phyloP scores from a whole-genome alignment of 352 stramenopile species.

The Phytopythium aichiense region DNA sequence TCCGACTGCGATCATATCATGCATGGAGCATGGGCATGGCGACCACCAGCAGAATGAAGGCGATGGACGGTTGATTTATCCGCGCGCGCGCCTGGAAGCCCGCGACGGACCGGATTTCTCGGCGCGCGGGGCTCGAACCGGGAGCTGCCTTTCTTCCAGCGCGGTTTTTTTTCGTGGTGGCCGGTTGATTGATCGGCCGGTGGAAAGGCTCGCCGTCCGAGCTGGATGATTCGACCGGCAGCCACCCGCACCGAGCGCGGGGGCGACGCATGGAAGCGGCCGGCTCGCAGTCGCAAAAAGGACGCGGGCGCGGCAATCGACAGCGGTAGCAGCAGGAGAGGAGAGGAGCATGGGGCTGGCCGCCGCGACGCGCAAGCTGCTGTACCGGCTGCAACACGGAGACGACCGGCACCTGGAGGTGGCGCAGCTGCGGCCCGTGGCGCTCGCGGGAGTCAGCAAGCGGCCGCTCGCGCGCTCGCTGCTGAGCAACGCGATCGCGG shows the following conservation, averaged over 20 bases:
- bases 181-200: neutral
- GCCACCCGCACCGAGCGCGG: too few species aligned
- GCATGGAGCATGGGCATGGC: too few species aligned
- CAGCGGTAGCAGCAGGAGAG: too few species aligned
- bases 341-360: constrained; percentile 35
- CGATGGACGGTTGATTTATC: neutral
- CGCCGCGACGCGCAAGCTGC: constrained; percentile 38
- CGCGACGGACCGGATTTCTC: neutral
- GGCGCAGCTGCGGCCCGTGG: constrained; percentile 52
- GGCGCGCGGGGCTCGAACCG: neutral
- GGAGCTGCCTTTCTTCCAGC: neutral
- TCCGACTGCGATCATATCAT: too few species aligned
- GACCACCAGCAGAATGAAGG: too few species aligned
- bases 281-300: neutral
- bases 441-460: constrained; percentile 64
- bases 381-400: constrained; percentile 41
- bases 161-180: too few species aligned
- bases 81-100: too few species aligned
- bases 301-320: neutral
- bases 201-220: neutral
- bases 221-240: too few species aligned
- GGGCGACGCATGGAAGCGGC: too few species aligned
- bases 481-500: constrained; percentile 60
- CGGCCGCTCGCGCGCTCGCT: constrained; percentile 40
- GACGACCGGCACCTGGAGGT: constrained; percentile 55